These are phyloP conservation scores for Centella asiatica DNA, from an alignment of 129 eudicot genomes.

Conservation along the genomic window DNA sequence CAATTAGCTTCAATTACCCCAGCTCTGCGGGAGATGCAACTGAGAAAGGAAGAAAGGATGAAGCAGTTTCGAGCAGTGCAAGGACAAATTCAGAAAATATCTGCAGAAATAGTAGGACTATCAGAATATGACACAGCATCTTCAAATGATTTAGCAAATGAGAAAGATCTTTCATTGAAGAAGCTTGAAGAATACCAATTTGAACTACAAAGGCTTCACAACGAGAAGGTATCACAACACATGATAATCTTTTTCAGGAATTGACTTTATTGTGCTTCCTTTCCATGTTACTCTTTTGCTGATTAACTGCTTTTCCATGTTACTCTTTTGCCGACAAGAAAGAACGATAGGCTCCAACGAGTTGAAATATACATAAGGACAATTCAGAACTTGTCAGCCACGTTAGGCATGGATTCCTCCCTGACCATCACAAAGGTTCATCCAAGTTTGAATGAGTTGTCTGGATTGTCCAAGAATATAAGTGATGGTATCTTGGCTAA, in stretches of 20 bases:
- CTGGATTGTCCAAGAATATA: constrained; percentile 82
- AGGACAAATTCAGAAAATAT: constrained; percentile 63
- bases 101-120: constrained; percentile 73
- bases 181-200: constrained; percentile 79
- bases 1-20: constrained; percentile 70
- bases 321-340: constrained; percentile 7
- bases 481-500: constrained; percentile 55
- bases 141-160: constrained; percentile 37
- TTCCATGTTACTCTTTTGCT: constrained; percentile 4
- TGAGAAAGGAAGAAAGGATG: constrained; percentile 64
- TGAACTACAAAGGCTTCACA: constrained; percentile 74
- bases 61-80: constrained; percentile 72
- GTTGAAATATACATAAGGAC: constrained; percentile 53
- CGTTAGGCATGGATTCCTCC: constrained; percentile 83
- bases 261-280: background rate
- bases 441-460: constrained; percentile 84
- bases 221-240: constrained; percentile 58
- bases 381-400: constrained; percentile 52
- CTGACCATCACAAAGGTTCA: constrained; percentile 80
- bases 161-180: constrained; percentile 77
- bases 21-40: constrained; percentile 65
- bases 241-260: background rate
- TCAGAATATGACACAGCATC: constrained; percentile 57
- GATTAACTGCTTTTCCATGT: background rate
- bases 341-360: constrained; percentile 74